A percentile compares a stretch with the other conserved stretches of the same genome.
These are phyloP conservation scores for Ascocoryne sarcoides DNA, from an alignment of 2,329 filamentous ascomycete species.

Conservation along the genomic window DNA sequence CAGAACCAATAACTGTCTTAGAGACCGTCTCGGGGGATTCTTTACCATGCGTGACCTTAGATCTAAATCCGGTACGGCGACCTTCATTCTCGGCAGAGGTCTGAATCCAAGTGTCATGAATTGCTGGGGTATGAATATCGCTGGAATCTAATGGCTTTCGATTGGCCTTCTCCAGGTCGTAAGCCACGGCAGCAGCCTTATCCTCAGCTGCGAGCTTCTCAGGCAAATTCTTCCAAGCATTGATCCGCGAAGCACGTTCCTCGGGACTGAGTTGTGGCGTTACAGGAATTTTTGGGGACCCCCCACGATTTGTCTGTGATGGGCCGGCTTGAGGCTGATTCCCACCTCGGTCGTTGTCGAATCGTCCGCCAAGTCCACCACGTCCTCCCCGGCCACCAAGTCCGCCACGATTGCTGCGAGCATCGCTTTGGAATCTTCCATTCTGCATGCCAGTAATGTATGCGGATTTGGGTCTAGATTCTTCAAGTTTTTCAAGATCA, in stretches of 20 bases:
- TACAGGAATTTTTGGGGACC: not conserved
- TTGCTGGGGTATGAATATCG: conserved; percentile 9
- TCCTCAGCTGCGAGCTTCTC: conserved; percentile 20
- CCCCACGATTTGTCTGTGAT: not conserved
- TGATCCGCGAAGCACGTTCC: not conserved
- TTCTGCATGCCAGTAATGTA: not conserved
- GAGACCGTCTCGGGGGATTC: not conserved
- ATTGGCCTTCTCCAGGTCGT: conserved; percentile 3
- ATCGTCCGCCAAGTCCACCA: not conserved
- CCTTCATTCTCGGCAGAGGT: conserved; percentile 25
- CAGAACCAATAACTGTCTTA: not conserved
- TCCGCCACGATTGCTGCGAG: conserved; percentile 3
- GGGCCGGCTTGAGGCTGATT: not conserved
- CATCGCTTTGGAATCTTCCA: not conserved
- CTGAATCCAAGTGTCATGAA: conserved; percentile 26
- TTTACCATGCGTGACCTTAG: not conserved
- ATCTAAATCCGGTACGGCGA: conserved; percentile 16
- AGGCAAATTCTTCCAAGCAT: conserved; percentile 21
- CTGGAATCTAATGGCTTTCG: not conserved
- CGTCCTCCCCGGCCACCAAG: conserved; percentile 1
- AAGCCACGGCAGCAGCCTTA: conserved; percentile 15
- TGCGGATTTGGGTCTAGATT: not conserved
- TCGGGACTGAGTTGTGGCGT: too few relatives aligned
- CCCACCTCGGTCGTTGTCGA: not conserved
- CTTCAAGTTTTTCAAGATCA: conserved; percentile 53